Evolutionary conservation across 495 filamentous ascomycete species (phyloP), one percentile per base, ranked within the genome.

Genomic region (Hypoxylon rickii): DNA sequence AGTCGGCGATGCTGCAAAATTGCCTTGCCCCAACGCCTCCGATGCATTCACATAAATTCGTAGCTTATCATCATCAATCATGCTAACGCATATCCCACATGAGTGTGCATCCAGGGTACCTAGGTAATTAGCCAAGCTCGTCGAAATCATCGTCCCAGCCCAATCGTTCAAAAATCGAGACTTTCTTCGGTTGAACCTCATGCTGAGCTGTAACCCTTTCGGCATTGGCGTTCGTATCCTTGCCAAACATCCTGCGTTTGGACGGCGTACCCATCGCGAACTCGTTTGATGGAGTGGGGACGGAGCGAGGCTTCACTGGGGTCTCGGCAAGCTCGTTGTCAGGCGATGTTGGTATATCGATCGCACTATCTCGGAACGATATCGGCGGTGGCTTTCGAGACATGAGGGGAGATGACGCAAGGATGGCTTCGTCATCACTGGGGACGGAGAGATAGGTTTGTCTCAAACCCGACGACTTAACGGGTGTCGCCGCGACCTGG

Each of bases 121-220:
- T 8, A 33, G 31, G n/a, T 26, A n/a, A 22, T 24, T 7, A 69
- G 13, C 37, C 42, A 26, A 69, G 33, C 8, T 69, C 66, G 15
- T 80, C 85, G 51, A 83, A 77, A 55, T 87, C 82, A 63, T 88
- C 85, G 60, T 93, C 86, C 91, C 91, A 90, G 39, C 90, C 87
- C 41, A 94, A 67, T 29, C 75, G 73, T 68, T 86, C 82, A 65
- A 88, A 95, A 39, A 96, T 88, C 13, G 73, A 76, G 63, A 46
- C 12, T 26, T 75, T 70, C 70, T 78, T 67, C 0, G 54, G 49
- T 2, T 54, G 45, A 16, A 46, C 44, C 34, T 37, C 33, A 3
- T 46, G 17, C 5, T 47, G 16, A 7, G 12, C 10, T 50, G 64
- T 46, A 68, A 69, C 50, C 10, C 36, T 62, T 33, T 26, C 32